Percentiles rank a stretch among this genome's conserved stretches.
Conservation (phyloP, 164 flowering plant species). For the Umbellularia californica region DNA sequence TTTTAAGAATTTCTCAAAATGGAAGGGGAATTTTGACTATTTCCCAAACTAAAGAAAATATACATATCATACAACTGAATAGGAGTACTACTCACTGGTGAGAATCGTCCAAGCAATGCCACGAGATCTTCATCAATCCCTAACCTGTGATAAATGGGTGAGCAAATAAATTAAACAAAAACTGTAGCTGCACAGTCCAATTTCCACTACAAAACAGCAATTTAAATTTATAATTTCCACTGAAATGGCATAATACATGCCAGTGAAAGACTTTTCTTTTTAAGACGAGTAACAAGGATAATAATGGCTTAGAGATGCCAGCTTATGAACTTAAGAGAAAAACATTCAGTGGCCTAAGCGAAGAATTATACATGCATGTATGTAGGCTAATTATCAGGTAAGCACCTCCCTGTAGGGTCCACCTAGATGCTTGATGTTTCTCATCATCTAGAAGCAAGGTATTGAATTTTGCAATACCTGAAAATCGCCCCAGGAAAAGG, state of each 20-base stretch:
- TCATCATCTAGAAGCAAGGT: too few relatives aligned
- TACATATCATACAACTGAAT: background rate
- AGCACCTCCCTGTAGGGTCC: too few relatives aligned
- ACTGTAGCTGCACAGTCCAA: background rate
- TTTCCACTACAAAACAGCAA: background rate
- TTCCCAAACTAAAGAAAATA: background rate
- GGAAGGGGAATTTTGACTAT: background rate
- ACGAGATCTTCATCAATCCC: constrained; percentile 96
- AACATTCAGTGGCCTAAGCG: background rate
- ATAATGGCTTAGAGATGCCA: background rate
- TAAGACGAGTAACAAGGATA: background rate
- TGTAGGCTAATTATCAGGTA: too few relatives aligned
- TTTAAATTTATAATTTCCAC: background rate
- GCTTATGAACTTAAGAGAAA: background rate
- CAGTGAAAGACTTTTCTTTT: background rate
- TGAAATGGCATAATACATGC: background rate
- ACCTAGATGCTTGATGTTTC: too few relatives aligned
- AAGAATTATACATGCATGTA: too few relatives aligned
- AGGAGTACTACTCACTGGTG: constrained; percentile 50
- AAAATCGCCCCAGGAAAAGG: too few relatives aligned
- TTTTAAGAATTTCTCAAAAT: background rate
- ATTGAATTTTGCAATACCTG: too few relatives aligned
- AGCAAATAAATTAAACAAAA: background rate
- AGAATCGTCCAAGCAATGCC: constrained; percentile 62
- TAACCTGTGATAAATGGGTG: constrained; percentile 40